phyloP scores from a whole-genome alignment of 1,139 yeast genomes.

The Scheffersomyces segobiensis region DNA sequence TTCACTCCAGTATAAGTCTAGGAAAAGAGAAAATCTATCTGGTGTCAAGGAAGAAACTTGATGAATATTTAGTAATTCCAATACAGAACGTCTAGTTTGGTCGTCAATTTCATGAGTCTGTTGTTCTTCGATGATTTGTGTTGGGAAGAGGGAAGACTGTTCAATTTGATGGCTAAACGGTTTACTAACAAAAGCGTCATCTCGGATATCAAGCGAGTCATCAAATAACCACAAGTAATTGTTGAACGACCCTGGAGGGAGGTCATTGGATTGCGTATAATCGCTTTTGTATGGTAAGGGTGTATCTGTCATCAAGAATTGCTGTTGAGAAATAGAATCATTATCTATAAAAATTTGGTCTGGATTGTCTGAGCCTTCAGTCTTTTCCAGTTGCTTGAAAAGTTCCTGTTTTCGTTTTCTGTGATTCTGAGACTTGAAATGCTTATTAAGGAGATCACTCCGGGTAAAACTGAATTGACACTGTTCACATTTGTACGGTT shows the following conservation, averaged over 20 bases:
- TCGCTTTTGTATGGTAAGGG: background rate
- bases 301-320: background rate
- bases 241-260: background rate
- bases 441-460: background rate
- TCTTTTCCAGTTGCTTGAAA: background rate
- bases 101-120: background rate
- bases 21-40: background rate
- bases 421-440: background rate
- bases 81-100: background rate
- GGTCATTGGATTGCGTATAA: background rate
- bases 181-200: background rate
- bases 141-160: background rate
- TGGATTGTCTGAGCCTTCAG: background rate
- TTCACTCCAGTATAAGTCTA: constrained; percentile 26
- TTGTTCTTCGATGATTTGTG: background rate
- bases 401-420: background rate
- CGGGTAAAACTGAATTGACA: background rate
- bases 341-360: background rate
- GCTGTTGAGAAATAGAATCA: background rate
- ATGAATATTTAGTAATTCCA: background rate
- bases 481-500: background rate
- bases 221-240: background rate
- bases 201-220: background rate
- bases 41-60: background rate
- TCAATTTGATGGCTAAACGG: background rate